Evolutionary conservation across 306 rosid species (phyloP).

Genomic region (Ziziphus jujuba): DNA sequence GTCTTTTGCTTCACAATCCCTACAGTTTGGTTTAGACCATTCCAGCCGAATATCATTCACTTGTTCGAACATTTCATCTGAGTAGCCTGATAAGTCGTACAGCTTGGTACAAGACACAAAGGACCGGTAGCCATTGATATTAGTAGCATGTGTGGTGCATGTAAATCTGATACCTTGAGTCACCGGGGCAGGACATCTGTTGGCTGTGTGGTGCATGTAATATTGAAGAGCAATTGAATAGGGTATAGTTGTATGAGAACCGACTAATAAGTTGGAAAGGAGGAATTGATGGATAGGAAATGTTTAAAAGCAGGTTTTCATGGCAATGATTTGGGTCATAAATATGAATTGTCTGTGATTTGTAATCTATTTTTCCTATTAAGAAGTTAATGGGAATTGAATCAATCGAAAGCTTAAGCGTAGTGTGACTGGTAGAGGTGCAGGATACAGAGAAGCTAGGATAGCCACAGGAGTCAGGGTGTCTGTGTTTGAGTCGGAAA

Average conservation of each 20-base stretch:
- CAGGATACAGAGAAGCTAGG: conserved; percentile 15
- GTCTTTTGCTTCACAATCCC: conserved; percentile 31
- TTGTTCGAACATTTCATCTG: too few species aligned
- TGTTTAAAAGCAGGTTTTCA: background rate
- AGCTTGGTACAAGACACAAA: conserved; percentile 3
- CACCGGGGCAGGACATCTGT: background rate
- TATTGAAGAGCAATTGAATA: conserved; percentile 12
- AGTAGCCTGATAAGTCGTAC: background rate
- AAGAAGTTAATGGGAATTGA: background rate
- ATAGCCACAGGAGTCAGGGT: conserved; percentile 16
- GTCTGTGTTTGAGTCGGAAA: too few species aligned
- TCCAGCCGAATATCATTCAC: conserved; percentile 4
- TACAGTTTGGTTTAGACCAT: conserved; percentile 37
- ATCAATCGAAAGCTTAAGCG: conserved; percentile 6
- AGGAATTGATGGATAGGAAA: background rate
- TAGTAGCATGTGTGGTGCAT: fast-evolving
- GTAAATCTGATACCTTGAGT: background rate
- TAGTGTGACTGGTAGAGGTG: background rate
- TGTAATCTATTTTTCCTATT: conserved; percentile 3
- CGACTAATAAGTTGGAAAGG: background rate
- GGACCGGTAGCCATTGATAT: background rate
- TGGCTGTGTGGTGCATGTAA: background rate
- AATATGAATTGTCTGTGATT: background rate
- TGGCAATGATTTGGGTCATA: too few species aligned
- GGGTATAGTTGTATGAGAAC: background rate